phyloP scores from a whole-genome alignment of 805 yeast genomes.

The Metschnikowia peoriensis region DNA sequence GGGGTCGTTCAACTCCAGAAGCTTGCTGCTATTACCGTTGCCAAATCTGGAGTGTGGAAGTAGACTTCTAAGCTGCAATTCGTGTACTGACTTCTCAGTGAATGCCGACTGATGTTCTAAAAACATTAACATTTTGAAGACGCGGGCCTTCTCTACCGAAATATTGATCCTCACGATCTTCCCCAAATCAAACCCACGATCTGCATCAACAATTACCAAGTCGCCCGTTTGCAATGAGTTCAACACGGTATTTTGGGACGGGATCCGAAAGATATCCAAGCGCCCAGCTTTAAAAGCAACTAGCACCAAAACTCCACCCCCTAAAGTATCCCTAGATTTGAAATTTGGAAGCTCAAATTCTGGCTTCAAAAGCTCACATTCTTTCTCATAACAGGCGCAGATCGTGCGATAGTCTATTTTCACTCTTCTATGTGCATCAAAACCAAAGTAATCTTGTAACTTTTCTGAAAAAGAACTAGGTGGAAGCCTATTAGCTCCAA shows the following conservation, averaged over 20 bases:
- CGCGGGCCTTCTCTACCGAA: constrained; percentile 62
- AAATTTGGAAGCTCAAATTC: constrained; percentile 1
- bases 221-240: constrained; percentile 51
- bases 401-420: constrained; percentile 25
- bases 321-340: neutral
- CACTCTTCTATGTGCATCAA: constrained; percentile 40
- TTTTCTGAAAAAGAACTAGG: neutral
- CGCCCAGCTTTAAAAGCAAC: constrained; percentile 81
- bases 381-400: neutral
- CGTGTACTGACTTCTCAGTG: constrained; percentile 26
- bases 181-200: constrained; percentile 77
- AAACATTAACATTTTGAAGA: constrained; percentile 62
- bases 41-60: constrained; percentile 5
- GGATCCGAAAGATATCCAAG: constrained; percentile 70
- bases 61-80: constrained; percentile 26
- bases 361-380: constrained; percentile 2
- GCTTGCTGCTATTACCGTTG: neutral
- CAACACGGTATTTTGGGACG: constrained; percentile 28
- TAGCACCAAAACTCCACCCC: constrained; percentile 10
- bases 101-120: constrained; percentile 71
- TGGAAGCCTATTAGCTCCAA: neutral
- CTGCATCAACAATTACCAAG: constrained; percentile 81
- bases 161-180: constrained; percentile 57
- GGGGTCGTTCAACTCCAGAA: constrained; percentile 34
- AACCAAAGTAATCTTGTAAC: constrained; percentile 35